Conservation (phyloP, 1,284 basidiomycete genomes). For the Phellinidium pouzarii region DNA sequence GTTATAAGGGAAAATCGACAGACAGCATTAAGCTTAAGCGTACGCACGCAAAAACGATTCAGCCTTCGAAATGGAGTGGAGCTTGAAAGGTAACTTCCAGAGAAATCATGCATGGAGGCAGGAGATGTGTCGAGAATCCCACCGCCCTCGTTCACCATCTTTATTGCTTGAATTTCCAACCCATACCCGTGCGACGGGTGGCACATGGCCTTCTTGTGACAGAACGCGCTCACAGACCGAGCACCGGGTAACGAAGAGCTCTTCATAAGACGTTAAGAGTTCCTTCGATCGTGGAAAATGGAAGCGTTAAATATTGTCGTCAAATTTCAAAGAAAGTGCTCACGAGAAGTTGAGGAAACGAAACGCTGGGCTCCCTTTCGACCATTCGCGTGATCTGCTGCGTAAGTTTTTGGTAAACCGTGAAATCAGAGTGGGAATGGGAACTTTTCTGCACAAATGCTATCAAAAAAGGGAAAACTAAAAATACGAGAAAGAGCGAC, state of each 20-base stretch:
- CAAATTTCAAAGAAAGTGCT: conserved; percentile 17
- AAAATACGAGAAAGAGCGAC: conserved; percentile 8
- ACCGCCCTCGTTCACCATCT: conserved; percentile 30
- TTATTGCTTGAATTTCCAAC: conserved; percentile 25
- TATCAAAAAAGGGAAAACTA: conserved; percentile 5
- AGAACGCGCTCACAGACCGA: conserved; percentile 53
- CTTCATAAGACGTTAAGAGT: conserved; percentile 9
- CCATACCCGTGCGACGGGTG: conserved; percentile 61
- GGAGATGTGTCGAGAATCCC: conserved; percentile 49
- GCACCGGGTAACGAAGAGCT: conserved; percentile 38
- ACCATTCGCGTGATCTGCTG: conserved; percentile 58
- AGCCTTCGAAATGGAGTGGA: neutral
- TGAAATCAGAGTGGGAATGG: conserved; percentile 59
- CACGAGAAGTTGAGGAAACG: conserved; percentile 45
- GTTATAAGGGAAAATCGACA: no score
- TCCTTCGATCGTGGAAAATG: neutral
- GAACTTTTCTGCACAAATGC: conserved; percentile 44
- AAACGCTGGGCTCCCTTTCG: conserved; percentile 43
- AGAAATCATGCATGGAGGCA: conserved; percentile 33
- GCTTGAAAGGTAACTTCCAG: neutral
- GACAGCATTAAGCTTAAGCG: no score
- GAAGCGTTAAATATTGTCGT: neutral
- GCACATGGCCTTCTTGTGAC: conserved; percentile 59
- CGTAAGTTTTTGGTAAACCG: conserved; percentile 55
- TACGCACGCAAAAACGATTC: neutral